phyloP scores from a whole-genome alignment of 257 asterid genomes.

The Voacanga thouarsii region DNA sequence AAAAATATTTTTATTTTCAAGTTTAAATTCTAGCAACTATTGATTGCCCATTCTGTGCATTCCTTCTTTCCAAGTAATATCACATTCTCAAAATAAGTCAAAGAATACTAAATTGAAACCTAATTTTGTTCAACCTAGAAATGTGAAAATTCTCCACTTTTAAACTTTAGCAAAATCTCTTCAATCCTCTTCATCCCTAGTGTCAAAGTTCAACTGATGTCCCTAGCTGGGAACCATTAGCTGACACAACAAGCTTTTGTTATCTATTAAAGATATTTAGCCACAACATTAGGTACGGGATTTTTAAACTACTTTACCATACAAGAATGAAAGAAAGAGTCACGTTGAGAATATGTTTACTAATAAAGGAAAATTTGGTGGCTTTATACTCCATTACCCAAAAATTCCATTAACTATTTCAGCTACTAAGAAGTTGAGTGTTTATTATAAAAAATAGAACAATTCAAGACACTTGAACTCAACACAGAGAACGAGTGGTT shows the following conservation, averaged over 20 bases:
- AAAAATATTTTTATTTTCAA: background rate
- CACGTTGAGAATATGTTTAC: background rate
- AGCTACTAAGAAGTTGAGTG: background rate
- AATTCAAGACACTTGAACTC: slow-evolving; percentile 2
- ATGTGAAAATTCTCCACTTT: background rate
- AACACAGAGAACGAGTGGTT: too few relatives aligned
- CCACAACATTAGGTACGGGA: background rate
- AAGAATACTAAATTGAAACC: background rate
- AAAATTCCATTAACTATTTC: background rate
- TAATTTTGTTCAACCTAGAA: background rate
- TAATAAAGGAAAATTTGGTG: background rate
- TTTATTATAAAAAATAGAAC: background rate
- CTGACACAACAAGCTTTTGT: background rate
- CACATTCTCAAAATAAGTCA: background rate
- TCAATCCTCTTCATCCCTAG: background rate
- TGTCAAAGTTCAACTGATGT: background rate
- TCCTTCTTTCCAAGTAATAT: background rate
- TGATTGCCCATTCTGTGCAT: background rate
- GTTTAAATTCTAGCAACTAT: background rate
- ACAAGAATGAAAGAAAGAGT: background rate
- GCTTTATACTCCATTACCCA: background rate
- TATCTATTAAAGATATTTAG: background rate
- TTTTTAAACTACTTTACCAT: background rate
- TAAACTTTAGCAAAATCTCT: background rate
- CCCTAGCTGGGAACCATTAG: background rate